These are phyloP conservation scores for Camellia lanceoleosa DNA, from an alignment of 148 eudicot species.

Conservation along the genomic window DNA sequence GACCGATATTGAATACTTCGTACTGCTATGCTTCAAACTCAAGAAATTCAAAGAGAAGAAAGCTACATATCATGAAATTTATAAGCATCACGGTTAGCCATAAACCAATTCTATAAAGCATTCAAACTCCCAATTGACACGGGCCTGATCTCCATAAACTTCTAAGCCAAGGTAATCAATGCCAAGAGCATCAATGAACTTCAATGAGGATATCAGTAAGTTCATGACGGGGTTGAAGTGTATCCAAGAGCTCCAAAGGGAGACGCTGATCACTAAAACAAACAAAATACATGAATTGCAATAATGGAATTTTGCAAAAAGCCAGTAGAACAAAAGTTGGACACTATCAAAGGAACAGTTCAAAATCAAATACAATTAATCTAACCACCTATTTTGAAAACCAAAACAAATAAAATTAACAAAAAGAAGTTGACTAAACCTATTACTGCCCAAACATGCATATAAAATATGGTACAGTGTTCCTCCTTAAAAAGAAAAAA, in stretches of 20 bases:
- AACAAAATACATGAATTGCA: not conserved
- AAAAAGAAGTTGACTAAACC: not conserved
- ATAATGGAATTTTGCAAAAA: not conserved
- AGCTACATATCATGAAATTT: not conserved
- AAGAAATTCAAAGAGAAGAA: too few relatives aligned
- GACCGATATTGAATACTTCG: too few relatives aligned
- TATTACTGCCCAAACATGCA: constrained; percentile 1
- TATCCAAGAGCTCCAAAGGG: not conserved
- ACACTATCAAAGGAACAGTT: not conserved
- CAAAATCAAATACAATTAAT: not conserved
- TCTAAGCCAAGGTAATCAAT: not conserved
- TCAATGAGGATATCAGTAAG: not conserved
- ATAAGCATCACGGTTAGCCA: not conserved
- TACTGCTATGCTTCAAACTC: too few relatives aligned
- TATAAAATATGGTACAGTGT: constrained; percentile 13
- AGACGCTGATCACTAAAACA: not conserved
- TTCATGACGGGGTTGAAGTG: not conserved
- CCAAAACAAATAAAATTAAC: not conserved
- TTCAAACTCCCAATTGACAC: not conserved
- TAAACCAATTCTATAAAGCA: too few relatives aligned
- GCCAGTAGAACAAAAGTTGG: not conserved
- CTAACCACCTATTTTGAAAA: not conserved
- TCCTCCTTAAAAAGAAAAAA: not conserved
- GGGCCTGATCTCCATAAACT: not conserved
- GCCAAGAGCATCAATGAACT: not conserved